phyloP scores from a whole-genome alignment of 208 protist species.

The Acanthamoeba triangularis region DNA sequence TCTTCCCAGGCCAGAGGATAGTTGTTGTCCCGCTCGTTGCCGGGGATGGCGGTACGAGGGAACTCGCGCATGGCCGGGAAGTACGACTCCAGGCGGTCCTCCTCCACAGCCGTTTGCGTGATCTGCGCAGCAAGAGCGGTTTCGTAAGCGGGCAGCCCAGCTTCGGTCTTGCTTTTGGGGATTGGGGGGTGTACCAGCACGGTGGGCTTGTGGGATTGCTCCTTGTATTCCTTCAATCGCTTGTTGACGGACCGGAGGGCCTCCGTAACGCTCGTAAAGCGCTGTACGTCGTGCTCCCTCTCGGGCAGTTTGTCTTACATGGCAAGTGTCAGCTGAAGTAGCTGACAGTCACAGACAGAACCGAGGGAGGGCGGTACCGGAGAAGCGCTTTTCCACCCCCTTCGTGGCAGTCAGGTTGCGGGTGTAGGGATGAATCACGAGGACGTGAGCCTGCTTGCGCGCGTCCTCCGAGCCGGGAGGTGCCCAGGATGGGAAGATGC shows the following conservation, averaged over 20 bases:
- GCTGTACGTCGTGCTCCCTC: slow-evolving; percentile 54
- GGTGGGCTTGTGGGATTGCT: slow-evolving; percentile 71
- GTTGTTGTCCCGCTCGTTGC: slow-evolving; percentile 69
- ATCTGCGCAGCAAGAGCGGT: not conserved
- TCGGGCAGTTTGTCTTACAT: slow-evolving; percentile 52
- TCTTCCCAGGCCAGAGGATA: slow-evolving; percentile 70
- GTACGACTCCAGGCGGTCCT: slow-evolving; percentile 28
- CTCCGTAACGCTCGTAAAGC: slow-evolving; percentile 52
- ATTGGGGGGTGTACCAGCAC: slow-evolving; percentile 2
- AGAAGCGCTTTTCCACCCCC: slow-evolving; percentile 57
- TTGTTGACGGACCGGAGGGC: slow-evolving; percentile 46
- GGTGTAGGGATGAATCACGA: slow-evolving; percentile 43
- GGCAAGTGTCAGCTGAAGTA: not conserved
- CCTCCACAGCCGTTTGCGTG: slow-evolving; percentile 32
- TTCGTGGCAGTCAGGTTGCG: slow-evolving; percentile 9
- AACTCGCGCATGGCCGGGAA: slow-evolving; percentile 74
- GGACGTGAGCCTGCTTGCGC: slow-evolving; percentile 34
- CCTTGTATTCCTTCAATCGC: slow-evolving; percentile 63
- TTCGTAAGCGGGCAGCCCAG: not conserved
- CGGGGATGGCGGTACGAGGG: slow-evolving; percentile 21
- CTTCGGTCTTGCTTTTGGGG: not conserved
- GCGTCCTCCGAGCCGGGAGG: not conserved
- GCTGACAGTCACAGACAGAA: not conserved
- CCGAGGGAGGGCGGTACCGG: not conserved
- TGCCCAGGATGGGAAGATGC: slow-evolving; percentile 74